Conservation (phyloP, 345 rosid species). For the Erodium maritimum region DNA sequence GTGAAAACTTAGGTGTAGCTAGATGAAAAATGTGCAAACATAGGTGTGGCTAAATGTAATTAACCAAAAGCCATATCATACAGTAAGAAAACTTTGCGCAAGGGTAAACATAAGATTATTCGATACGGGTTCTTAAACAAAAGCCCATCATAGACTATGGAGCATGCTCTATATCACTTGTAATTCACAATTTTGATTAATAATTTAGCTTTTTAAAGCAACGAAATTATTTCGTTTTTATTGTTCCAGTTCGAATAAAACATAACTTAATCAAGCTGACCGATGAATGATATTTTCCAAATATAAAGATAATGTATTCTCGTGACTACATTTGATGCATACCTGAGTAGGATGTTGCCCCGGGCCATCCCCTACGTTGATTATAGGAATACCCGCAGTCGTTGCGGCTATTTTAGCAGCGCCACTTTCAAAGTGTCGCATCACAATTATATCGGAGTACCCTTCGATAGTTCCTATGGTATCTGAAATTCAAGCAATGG, state of each 20-base stretch:
- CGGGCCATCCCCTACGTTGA: slow-evolving; percentile 98
- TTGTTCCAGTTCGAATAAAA: neutral
- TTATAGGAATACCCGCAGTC: slow-evolving; percentile 71
- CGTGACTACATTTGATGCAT: neutral
- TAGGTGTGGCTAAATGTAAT: too few species aligned
- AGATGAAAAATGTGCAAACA: too few species aligned
- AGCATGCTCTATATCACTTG: neutral
- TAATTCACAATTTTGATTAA: too few species aligned
- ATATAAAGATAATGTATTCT: neutral
- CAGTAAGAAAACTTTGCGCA: neutral
- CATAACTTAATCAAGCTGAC: neutral
- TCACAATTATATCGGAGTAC: slow-evolving; percentile 79
- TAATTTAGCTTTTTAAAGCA: too few species aligned
- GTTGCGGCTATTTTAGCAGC: slow-evolving; percentile 89
- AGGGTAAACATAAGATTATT: neutral
- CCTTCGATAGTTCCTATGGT: slow-evolving; percentile 89
- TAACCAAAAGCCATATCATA: too few species aligned
- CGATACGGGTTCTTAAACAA: neutral
- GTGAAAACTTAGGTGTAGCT: too few species aligned
- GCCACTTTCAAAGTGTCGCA: slow-evolving; percentile 96
- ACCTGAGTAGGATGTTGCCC: slow-evolving; percentile 99
- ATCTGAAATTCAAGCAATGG: slow-evolving; percentile 39
- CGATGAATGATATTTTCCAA: neutral
- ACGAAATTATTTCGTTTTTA: neutral
- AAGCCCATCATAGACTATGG: neutral